Percentiles rank a stretch among this genome's conserved stretches.
phyloP scores from a whole-genome alignment of 2,329 filamentous ascomycete species.

The Neodidymelliopsis sp. region DNA sequence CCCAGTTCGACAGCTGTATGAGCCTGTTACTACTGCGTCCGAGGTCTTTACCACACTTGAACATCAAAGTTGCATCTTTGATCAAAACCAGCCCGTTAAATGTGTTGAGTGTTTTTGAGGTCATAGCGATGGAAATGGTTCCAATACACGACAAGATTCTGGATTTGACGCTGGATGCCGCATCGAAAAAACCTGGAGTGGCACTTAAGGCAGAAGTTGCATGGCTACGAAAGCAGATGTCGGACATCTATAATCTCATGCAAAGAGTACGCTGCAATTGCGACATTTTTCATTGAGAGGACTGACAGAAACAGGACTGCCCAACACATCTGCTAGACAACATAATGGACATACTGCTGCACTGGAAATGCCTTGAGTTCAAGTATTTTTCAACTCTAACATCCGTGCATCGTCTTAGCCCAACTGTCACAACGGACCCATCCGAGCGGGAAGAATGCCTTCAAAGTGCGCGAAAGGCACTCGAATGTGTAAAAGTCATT shows the following conservation, averaged over 20 bases:
- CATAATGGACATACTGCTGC: conserved; percentile 33
- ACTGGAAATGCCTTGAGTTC: conserved; percentile 45
- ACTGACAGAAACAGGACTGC: conserved; percentile 27
- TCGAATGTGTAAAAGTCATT: conserved; percentile 38
- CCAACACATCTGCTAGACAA: conserved; percentile 26
- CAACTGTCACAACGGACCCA: conserved; percentile 36
- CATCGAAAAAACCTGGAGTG: conserved; percentile 16
- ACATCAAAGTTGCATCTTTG: conserved; percentile 34
- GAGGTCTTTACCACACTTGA: conserved; percentile 36
- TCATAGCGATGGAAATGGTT: conserved; percentile 36
- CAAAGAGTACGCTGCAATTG: conserved; percentile 25
- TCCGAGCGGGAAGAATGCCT: conserved; percentile 43
- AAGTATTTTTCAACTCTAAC: conserved; percentile 44
- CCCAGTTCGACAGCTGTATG: conserved; percentile 43
- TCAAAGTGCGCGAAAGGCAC: conserved; percentile 40
- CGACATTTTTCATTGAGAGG: background rate
- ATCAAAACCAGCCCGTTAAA: conserved; percentile 32
- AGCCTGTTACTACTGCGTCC: conserved; percentile 42
- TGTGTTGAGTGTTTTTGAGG: conserved; percentile 35
- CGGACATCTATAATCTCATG: conserved; percentile 31
- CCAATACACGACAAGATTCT: conserved; percentile 40
- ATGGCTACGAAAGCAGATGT: conserved; percentile 31
- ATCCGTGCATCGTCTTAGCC: conserved; percentile 42
- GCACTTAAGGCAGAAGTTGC: conserved; percentile 32
- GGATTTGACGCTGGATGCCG: conserved; percentile 32